Base-by-base conservation (phyloP, 1,284 basidiomycete species). In the Heterobasidion irregulare region DNA sequence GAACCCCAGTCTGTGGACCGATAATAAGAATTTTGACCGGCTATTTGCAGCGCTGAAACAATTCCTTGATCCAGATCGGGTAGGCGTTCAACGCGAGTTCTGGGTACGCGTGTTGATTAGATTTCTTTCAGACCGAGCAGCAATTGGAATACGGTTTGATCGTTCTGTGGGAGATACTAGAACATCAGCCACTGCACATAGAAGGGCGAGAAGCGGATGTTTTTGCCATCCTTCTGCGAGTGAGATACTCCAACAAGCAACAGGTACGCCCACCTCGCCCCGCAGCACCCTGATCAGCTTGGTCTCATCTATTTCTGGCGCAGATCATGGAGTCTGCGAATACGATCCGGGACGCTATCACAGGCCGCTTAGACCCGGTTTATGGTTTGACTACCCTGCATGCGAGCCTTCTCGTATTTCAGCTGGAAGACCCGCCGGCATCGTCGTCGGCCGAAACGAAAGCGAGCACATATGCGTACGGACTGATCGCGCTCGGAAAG, bases 371-470 rank as follows among this genome's bases (percentile, higher is more conserved):
- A 62, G 91, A 90, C 59, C 86, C 90, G 26, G 83, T 93, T 32
- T 92, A 89, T 64, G 89, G 90, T 5, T 70, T 93, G 60, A 89
- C 88, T 13, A 89, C 85, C 6, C 78, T 92, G 71, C 86, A 90
- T 59, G 83, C 83, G 19, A 79, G 79, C 63, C 64, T 92, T 49
- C 77, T 79, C 34, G 65, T 77, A 12, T 92, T 91, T 70, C 72
- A 82, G 38, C 68, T 75, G 3, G 76, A 83, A 56, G 67, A 78
- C 15, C 61, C 70, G 43, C 76, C 79, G 5, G 56, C 66, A 26
- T 63, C 64, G 16, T 66, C 73, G 16, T 75, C 75, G 47, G 70
- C 66, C 36, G 79, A 81, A 38, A 72, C 76, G 54, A 87, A 82
- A 64, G 73, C 83, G 15, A 71, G 80, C 10, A 82, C 86, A 2